Base-by-base conservation (phyloP, 176 grass and related monocot genomes). In the bread wheat (Triticum aestivum) region DNA sequence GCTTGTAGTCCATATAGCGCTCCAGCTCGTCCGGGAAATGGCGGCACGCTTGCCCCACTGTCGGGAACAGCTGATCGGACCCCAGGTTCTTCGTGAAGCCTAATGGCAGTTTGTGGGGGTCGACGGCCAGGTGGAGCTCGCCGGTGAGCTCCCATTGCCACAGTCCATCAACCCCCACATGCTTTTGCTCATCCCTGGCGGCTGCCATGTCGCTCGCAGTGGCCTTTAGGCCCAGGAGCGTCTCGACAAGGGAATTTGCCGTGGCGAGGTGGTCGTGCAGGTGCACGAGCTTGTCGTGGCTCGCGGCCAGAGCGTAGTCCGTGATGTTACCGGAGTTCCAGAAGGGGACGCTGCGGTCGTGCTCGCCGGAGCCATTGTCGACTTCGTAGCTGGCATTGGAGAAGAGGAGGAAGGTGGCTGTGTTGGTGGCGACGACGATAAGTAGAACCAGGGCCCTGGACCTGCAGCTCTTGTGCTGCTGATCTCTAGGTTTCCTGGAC, bases 171-270 rank as follows among this genome's bases (percentile, higher is more conserved):
- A 61, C 4, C 2, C 17, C 81, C 13, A 44, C 54, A 29, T 33
- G 49, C 12, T 56, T n/a, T 34, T 80, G 41, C 65, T 83, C 80
- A 42, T 42, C 56, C 12, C 5, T 1, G 0, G 35, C 32, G 2
- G 54, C 65, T 0, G 20, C 52, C 79, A 71, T 54, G 74, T 82
- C 79, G 17, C 47, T 64, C 23, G 12, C 45, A 26, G 11, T 26
- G 12, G 56, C 75, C 6, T 49, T 61, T 23, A 81, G 79, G 13
- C 10, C 58, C 72, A 92, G 79, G 71, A 97, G 89, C 4, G 89
- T 90, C 30, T 84, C 68, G n/a, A 96, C 87, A 24, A 96, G 89
- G 63, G 83, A 82, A 69, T 87, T 96, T 21, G 89, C 87, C 26
- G 71, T 85, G 49, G 67, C n/a, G 51, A 94, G 80, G 38, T 75